Conservation (phyloP, 202 grass and related monocot species). For the Carex sylvatica region DNA sequence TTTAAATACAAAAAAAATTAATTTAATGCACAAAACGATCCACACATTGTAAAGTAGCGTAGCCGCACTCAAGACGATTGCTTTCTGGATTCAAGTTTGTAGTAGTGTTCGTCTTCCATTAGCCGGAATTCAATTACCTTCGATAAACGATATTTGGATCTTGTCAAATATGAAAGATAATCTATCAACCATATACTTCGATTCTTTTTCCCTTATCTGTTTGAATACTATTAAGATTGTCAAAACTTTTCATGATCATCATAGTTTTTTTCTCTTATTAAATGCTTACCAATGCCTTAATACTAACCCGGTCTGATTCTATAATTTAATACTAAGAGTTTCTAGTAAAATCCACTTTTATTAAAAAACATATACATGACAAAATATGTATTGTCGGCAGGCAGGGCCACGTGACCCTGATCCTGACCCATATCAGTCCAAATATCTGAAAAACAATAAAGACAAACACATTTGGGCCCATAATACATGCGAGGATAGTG, state of each 20-base stretch:
- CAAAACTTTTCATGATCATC: neutral
- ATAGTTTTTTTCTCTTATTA: no score
- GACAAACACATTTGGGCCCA: neutral
- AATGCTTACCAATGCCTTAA: no score
- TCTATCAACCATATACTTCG: neutral
- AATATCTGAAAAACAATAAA: neutral
- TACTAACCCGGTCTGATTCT: no score
- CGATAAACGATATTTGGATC: neutral
- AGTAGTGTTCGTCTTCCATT: neutral
- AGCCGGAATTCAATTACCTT: neutral
- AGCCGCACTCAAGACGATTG: no score
- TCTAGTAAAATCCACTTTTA: neutral
- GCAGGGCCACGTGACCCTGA: conserved; percentile 2
- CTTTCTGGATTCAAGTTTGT: neutral
- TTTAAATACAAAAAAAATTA: no score
- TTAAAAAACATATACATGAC: neutral
- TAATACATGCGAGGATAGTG: neutral
- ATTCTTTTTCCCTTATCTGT: neutral
- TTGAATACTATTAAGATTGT: neutral
- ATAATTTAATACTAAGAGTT: no score
- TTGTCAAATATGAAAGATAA: neutral
- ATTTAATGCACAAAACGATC: no score
- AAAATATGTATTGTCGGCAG: neutral
- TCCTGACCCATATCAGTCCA: neutral
- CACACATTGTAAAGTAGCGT: no score